A percentile compares a stretch with the other conserved stretches of the same genome.
Conservation (phyloP, 176 grass and related monocot species). For the Sorghum bicolor region Sorghum_bicolor_NCBIv3 NC_012873.2:62030501-62031000, state of each 20-base stretch:
- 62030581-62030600: slow-evolving; percentile 75
- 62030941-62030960: slow-evolving; percentile 51
- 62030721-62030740: slow-evolving; percentile 47
- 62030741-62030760: slow-evolving; percentile 82
- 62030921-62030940: slow-evolving; percentile 64
- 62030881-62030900: slow-evolving; percentile 61
- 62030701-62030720: slow-evolving; percentile 81
- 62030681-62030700: slow-evolving; percentile 56
- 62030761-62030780: slow-evolving; percentile 71
- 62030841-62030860: slow-evolving; percentile 70
- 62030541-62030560: slow-evolving; percentile 69
- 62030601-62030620: slow-evolving; percentile 64
- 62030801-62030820: slow-evolving; percentile 78
- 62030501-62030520: slow-evolving; percentile 55
- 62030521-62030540: slow-evolving; percentile 77
- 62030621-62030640: slow-evolving; percentile 71
- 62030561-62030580: slow-evolving; percentile 69
- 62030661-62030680: slow-evolving; percentile 52
- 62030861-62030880: slow-evolving; percentile 85
- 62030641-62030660: slow-evolving; percentile 68
- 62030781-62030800: slow-evolving; percentile 58
- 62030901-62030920: slow-evolving; percentile 70
- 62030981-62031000: slow-evolving; percentile 74
- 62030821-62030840: slow-evolving; percentile 80
- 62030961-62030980: slow-evolving; percentile 70